Evolutionary conservation across 1,284 basidiomycete genomes (phyloP).

Genomic region (Trichosporon coremiiforme): DNA sequence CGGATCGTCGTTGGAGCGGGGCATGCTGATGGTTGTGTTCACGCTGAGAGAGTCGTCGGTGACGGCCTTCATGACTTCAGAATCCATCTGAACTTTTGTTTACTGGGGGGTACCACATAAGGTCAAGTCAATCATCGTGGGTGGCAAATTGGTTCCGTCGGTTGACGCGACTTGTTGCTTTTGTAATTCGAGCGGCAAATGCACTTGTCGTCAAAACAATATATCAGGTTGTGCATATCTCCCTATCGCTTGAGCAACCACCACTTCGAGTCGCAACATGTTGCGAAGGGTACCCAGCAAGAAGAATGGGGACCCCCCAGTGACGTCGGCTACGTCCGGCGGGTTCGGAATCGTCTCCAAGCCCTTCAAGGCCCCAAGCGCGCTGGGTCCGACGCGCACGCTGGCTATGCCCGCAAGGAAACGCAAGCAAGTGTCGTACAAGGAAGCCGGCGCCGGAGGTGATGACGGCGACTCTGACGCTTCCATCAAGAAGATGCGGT

Average conservation of each 20-base stretch:
- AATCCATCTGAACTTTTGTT: constrained; percentile 26
- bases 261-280: constrained; percentile 33
- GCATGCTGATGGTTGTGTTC: constrained; percentile 28
- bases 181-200: constrained; percentile 8
- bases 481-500: constrained; percentile 62
- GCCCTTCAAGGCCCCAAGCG: constrained; percentile 75
- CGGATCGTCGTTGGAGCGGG: constrained; percentile 43
- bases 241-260: background rate
- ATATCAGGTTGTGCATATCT: background rate
- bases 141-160: constrained; percentile 32
- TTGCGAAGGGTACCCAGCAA: constrained; percentile 38
- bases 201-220: background rate
- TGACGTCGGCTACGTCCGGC: constrained; percentile 49
- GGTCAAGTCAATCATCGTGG: background rate
- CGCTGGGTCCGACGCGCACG: constrained; percentile 52
- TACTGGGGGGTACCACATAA: constrained; percentile 20
- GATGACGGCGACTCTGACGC: constrained; percentile 61
- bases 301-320: constrained; percentile 39
- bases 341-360: constrained; percentile 59
- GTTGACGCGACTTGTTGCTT: constrained; percentile 34
- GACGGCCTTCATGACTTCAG: constrained; percentile 4
- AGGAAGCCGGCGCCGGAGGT: constrained; percentile 62
- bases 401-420: constrained; percentile 70
- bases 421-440: constrained; percentile 79
- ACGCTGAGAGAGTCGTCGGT: constrained; percentile 4